Percentiles rank a stretch among this genome's conserved stretches.
Conservation (phyloP, 306 rosid species). For the Pterocarpus macrocarpus region DNA sequence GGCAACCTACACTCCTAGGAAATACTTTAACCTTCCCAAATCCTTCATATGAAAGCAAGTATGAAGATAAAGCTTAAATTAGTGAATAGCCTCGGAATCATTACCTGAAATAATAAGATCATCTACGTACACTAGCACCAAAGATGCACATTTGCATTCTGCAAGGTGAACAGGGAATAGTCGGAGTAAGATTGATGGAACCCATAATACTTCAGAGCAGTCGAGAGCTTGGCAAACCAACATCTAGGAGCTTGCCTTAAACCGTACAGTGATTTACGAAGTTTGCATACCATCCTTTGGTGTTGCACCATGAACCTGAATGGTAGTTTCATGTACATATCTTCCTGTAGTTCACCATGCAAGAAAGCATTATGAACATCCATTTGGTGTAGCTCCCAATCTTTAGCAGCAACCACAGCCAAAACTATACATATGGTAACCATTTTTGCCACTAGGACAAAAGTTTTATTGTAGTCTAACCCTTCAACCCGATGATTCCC, state of each 20-base stretch:
- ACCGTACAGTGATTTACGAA: neutral
- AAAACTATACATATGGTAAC: too few species aligned
- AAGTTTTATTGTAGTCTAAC: too few species aligned
- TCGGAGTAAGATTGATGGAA: neutral
- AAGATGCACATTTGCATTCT: neutral
- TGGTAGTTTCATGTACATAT: too few species aligned
- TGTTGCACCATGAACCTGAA: too few species aligned
- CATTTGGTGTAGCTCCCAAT: too few species aligned
- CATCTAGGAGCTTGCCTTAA: neutral
- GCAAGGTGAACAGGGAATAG: neutral
- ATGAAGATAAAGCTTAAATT: neutral
- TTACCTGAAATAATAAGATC: neutral
- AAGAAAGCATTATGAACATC: too few species aligned
- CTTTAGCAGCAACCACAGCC: too few species aligned
- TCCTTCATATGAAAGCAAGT: neutral
- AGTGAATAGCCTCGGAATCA: neutral
- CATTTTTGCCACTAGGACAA: too few species aligned
- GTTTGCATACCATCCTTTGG: neutral
- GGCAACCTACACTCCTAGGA: too few species aligned
- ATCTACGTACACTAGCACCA: neutral
- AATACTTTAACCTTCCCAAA: too few species aligned
- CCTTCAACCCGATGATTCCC: too few species aligned
- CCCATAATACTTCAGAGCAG: neutral
- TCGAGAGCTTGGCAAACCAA: neutral
- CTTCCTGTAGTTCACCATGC: too few species aligned